phyloP scores from a whole-genome alignment of 2,329 filamentous ascomycete genomes.

The Metarhizium album region DNA sequence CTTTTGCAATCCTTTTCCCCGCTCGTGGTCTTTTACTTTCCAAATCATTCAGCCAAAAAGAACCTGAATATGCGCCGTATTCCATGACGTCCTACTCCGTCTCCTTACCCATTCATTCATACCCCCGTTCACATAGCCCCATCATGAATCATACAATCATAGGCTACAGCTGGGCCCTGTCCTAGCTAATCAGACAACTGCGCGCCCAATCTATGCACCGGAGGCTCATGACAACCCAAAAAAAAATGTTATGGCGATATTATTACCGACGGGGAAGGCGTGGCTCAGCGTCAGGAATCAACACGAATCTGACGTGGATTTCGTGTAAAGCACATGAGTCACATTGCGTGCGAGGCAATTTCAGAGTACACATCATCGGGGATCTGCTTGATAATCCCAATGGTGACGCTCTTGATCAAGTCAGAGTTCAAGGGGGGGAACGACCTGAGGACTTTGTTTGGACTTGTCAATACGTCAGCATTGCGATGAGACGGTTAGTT shows the following conservation, averaged over 20 bases:
- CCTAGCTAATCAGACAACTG: background rate
- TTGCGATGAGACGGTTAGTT: background rate
- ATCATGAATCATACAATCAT: background rate
- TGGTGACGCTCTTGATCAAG: conserved; percentile 72
- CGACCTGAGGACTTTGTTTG: conserved; percentile 82
- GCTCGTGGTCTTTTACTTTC: background rate
- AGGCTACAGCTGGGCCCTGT: background rate
- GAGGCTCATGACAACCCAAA: background rate
- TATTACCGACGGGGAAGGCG: background rate
- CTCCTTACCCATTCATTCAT: background rate
- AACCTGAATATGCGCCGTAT: background rate
- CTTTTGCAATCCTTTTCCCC: background rate
- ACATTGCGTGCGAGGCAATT: conserved; percentile 78
- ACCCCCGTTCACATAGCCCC: background rate
- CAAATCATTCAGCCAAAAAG: background rate
- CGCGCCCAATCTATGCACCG: background rate
- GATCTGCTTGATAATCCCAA: conserved; percentile 80
- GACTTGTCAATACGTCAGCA: conserved; percentile 43
- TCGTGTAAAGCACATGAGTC: background rate
- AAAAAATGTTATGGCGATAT: background rate
- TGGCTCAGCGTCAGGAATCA: background rate
- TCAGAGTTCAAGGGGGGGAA: conserved; percentile 78
- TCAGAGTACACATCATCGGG: conserved; percentile 84
- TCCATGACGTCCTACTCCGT: background rate
- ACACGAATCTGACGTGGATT: background rate